A percentile compares a stretch with the other conserved stretches of the same genome.
These are phyloP conservation scores for Tricholoma terreum DNA, from an alignment of 768 basidiomycete species.

Conservation along the genomic window DNA sequence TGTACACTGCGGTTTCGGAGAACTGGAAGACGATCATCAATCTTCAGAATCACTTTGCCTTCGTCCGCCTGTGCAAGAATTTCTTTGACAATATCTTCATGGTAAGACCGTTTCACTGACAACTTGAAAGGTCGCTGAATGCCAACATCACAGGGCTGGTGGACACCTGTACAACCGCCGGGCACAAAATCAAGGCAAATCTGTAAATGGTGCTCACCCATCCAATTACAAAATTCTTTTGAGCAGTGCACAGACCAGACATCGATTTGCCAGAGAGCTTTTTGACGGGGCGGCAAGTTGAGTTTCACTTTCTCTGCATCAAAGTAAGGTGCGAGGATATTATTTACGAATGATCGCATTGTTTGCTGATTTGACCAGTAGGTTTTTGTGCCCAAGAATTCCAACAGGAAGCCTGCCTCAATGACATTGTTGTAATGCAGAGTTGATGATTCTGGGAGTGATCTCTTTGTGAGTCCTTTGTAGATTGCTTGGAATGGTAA, in stretches of 20 bases:
- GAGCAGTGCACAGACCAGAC: background rate
- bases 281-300: background rate
- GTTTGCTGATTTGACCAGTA: too few species aligned
- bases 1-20: background rate
- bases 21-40: background rate
- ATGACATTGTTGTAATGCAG: too few species aligned
- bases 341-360: background rate
- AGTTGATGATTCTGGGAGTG: background rate
- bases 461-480: too few species aligned
- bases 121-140: conserved; percentile 29
- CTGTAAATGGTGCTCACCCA: background rate
- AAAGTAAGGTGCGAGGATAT: background rate
- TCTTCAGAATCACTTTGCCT: background rate
- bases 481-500: too few species aligned
- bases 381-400: background rate
- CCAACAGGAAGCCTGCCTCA: background rate
- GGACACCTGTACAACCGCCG: conserved; percentile 22
- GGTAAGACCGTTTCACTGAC: conserved; percentile 26
- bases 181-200: background rate
- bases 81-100: conserved; percentile 32
- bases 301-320: background rate
- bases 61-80: conserved; percentile 20
- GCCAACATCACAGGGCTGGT: too few species aligned
- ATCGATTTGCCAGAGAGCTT: background rate
- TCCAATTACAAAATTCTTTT: background rate